Base-by-base conservation (phyloP, 371 early-diverging fungal species). In the Mortierella sp. region DNA sequence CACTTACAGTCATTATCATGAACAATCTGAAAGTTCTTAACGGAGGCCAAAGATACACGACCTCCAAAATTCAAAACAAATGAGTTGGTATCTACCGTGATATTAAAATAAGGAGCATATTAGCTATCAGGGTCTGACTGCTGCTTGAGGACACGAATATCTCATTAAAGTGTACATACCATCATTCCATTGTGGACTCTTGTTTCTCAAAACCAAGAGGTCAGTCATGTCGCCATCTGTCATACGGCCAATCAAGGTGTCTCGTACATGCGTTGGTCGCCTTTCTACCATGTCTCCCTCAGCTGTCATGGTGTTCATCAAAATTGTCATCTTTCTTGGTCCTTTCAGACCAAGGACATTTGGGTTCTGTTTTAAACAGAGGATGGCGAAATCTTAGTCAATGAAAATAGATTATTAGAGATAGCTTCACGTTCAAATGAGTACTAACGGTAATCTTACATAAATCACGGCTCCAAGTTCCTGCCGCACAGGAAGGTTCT, bases 11-110 rank as follows among this genome's bases (percentile, higher is more conserved):
- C 96, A 66, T 94, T 88, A 34, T 95, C 94, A 72, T 94, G 95
- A 17, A 98, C 95, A 58, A 99, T 92, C 83, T 99, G 99, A 84
- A 99, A 98, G 84, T 99, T 99, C 78, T 98, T 98, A 40, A 98
- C 98, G 6, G 96, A 96, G 9, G 99, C 96, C 76, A 93, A 83
- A 22, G 96, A 94, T 0, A 99, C 98, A 17, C 99, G 86, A 9
- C 96, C 96, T 65, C 93, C 96, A 83, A 99, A 99, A 77, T 99
- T 98, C 22, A 99, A 84, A 0, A 96, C 96, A 86, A 95, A 98
- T 7, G 97, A 94, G 75, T 95, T 93, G 8, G 95, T 96, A 64
- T 97, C 98, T 94, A 71, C 22, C 23, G 51, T n/a, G 12, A 29
- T 47, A 34, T 1, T 0, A 56, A 51, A 64, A 13, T 32, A 61